Conservation (phyloP, 192 early-diverging fungal genomes). For the Rhizophagus prolifer region DNA sequence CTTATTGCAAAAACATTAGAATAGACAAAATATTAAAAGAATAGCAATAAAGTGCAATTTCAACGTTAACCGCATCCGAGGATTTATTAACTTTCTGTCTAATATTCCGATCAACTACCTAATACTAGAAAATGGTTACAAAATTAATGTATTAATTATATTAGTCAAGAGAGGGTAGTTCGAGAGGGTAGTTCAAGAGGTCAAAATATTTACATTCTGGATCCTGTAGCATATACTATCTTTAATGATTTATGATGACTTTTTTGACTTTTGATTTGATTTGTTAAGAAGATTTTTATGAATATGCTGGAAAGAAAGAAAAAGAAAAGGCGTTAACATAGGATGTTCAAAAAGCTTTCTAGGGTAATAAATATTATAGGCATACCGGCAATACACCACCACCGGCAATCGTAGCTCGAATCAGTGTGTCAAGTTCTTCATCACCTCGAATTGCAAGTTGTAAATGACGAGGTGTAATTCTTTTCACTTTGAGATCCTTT, state of each 20-base stretch:
- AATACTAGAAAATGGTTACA: background rate
- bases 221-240: background rate
- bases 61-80: background rate
- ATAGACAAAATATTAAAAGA: background rate
- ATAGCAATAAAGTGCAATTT: background rate
- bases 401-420: slow-evolving; percentile 88
- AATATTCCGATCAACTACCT: background rate
- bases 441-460: slow-evolving; percentile 91
- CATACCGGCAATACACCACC: slow-evolving; percentile 76
- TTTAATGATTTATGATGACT: slow-evolving; percentile 13
- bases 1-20: background rate
- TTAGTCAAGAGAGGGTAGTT: background rate
- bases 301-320: slow-evolving; percentile 47
- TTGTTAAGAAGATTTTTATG: slow-evolving; percentile 54
- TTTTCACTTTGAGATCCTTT: slow-evolving; percentile 86
- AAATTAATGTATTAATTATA: background rate
- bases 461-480: slow-evolving; percentile 87
- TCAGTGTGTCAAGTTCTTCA: slow-evolving; percentile 86
- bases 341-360: background rate
- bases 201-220: background rate
- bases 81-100: background rate
- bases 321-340: background rate
- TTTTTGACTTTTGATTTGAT: slow-evolving; percentile 26
- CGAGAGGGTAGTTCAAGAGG: background rate
- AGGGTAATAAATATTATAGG: background rate